phyloP scores from a whole-genome alignment of 345 rosid species.

The Cardamine chenopodiifolia region DNA sequence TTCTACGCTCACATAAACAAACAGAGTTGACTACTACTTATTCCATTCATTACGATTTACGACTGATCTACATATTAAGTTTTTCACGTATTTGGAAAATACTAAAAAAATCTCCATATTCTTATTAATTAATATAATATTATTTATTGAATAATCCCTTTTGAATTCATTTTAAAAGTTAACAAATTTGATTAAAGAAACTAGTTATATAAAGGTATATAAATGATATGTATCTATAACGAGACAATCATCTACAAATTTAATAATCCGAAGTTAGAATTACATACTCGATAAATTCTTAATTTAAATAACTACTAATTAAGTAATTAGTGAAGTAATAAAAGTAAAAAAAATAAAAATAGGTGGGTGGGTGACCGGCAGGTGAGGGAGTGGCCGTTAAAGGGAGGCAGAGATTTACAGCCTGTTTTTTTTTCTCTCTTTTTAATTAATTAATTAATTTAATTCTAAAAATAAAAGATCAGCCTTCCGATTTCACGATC shows the following conservation, averaged over 20 bases:
- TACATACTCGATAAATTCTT: not conserved
- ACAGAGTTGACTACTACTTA: slow-evolving; percentile 11
- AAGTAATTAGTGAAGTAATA: slow-evolving; percentile 1
- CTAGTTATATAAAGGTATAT: not conserved
- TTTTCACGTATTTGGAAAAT: not conserved
- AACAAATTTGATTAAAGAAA: too few species aligned
- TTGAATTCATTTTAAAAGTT: not conserved
- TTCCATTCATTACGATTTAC: not conserved
- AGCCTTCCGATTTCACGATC: slow-evolving; percentile 70
- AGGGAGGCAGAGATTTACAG: slow-evolving; percentile 62
- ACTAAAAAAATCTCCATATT: not conserved
- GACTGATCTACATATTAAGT: not conserved
- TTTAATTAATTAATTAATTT: not conserved
- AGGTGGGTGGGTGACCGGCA: slow-evolving; percentile 42
- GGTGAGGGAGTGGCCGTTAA: slow-evolving; percentile 53
- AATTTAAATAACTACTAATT: not conserved
- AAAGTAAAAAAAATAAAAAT: not conserved
- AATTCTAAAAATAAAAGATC: too few species aligned
- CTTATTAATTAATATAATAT: not conserved
- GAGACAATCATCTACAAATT: too few species aligned
- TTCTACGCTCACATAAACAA: not conserved
- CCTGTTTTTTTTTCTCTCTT: slow-evolving; percentile 44
- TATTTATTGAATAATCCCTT: not conserved
- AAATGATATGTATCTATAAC: too few species aligned
- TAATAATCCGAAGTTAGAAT: not conserved